phyloP scores from a whole-genome alignment of 1,139 yeast species.

The Kodamaea plutei region DNA sequence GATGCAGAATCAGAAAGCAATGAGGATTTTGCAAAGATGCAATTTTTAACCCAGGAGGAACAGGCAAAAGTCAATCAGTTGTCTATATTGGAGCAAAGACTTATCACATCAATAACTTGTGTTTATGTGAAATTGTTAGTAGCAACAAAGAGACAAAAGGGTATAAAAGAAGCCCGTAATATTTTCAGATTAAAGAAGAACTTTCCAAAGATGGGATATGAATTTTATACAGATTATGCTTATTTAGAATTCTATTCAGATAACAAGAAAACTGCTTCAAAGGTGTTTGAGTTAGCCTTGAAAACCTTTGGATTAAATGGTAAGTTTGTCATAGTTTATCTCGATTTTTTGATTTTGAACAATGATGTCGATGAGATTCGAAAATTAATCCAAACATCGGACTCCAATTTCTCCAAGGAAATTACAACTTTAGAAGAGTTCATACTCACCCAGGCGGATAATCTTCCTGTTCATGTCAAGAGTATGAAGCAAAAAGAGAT shows the following conservation, averaged over 20 bases:
- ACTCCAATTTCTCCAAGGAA: constrained; percentile 36
- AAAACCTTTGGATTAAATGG: constrained; percentile 50
- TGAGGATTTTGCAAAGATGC: constrained; percentile 10
- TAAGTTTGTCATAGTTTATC: constrained; percentile 62
- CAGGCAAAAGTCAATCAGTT: constrained; percentile 22
- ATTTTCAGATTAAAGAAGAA: constrained; percentile 56
- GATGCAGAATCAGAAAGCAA: constrained; percentile 14
- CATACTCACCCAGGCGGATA: constrained; percentile 15
- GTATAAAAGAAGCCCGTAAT: constrained; percentile 69
- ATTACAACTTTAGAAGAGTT: constrained; percentile 22
- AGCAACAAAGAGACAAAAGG: constrained; percentile 56
- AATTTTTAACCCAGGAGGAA: constrained; percentile 26
- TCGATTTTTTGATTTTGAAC: constrained; percentile 65
- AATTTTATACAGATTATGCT: constrained; percentile 79
- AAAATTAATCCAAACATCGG: constrained; percentile 66
- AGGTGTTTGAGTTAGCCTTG: constrained; percentile 72
- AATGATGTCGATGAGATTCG: constrained; percentile 82
- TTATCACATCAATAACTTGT: constrained; percentile 41
- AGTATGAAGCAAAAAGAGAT: constrained; percentile 18
- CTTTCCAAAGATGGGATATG: constrained; percentile 57
- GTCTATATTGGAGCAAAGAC: constrained; percentile 17
- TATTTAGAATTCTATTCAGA: constrained; percentile 71
- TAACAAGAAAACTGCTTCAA: constrained; percentile 64
- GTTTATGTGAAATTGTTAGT: constrained; percentile 57
- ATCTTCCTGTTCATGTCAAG: constrained; percentile 20